Conservation (phyloP, 139 green algal species). For the Dunaliella sp. region DNA sequence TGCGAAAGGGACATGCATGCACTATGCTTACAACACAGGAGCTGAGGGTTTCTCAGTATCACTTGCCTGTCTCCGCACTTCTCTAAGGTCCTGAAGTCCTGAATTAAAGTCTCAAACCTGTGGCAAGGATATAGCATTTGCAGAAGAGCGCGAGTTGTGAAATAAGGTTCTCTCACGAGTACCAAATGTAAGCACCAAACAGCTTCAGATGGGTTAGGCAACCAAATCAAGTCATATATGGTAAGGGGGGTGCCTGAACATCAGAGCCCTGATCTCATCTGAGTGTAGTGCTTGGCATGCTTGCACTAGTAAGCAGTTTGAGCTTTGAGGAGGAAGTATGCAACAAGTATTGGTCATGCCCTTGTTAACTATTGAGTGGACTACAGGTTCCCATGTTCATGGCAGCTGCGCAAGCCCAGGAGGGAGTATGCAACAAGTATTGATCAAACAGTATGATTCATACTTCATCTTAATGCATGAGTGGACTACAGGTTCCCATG, state of each 20-base stretch:
- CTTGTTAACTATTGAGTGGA: too few relatives aligned
- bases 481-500: too few relatives aligned
- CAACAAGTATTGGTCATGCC: too few relatives aligned
- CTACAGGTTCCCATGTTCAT: too few relatives aligned
- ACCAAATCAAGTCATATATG: background rate
- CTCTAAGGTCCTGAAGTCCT: background rate
- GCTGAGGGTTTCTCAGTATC: background rate
- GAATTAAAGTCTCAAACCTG: background rate
- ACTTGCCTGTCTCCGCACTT: background rate
- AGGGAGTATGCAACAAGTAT: too few relatives aligned
- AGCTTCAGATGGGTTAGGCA: background rate
- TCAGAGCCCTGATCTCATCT: too few relatives aligned
- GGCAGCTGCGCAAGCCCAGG: too few relatives aligned
- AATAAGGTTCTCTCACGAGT: background rate
- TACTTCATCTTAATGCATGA: too few relatives aligned
- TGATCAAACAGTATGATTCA: too few relatives aligned
- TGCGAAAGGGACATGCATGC: background rate
- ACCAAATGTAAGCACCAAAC: background rate
- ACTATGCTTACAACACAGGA: background rate
- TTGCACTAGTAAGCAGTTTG: too few relatives aligned
- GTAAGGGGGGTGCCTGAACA: background rate
- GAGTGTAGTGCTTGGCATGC: too few relatives aligned
- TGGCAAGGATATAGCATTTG: background rate
- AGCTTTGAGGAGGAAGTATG: too few relatives aligned
- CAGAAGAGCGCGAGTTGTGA: background rate